Percentiles rank a stretch among this genome's conserved stretches.
phyloP scores from a whole-genome alignment of 23 red algal genomes.

The Gracilaria vermiculophylla region DNA sequence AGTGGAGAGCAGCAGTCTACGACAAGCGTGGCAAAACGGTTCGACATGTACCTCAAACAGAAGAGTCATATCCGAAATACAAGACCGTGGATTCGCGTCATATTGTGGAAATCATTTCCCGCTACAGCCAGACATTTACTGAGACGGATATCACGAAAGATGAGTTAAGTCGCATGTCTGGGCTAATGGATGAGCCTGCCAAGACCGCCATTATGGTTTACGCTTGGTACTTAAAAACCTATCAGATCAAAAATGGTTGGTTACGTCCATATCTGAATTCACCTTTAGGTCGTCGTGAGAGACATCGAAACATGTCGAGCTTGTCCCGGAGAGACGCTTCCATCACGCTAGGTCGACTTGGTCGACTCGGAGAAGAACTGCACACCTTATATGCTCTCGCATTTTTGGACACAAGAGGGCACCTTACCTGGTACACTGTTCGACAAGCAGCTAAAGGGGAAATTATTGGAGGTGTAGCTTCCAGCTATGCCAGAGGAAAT shows the following conservation, averaged over 20 bases:
- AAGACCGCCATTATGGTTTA: conserved; percentile 61
- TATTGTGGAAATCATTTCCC: conserved; percentile 37
- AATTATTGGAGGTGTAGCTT: conserved; percentile 47
- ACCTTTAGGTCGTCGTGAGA: conserved; percentile 37
- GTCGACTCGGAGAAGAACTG: conserved; percentile 10
- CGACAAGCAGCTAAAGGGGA: conserved; percentile 32
- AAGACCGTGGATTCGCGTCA: not conserved
- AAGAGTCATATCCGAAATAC: conserved; percentile 8
- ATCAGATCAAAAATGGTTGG: conserved; percentile 50
- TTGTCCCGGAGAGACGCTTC: not conserved
- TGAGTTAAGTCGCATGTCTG: conserved; percentile 31
- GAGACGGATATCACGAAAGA: conserved; percentile 22
- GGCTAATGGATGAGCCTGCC: conserved; percentile 63
- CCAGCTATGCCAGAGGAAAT: conserved; percentile 47
- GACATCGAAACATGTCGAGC: not conserved
- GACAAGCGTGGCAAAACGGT: not conserved
- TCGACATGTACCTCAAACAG: not conserved
- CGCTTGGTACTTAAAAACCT: conserved; percentile 49
- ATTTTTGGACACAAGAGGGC: conserved; percentile 37
- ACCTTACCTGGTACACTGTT: conserved; percentile 59
- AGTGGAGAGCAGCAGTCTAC: conserved; percentile 37
- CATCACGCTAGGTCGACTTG: conserved; percentile 18
- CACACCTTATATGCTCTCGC: conserved; percentile 46
- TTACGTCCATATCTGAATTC: conserved; percentile 33
- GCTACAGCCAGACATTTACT: conserved; percentile 22